Conservation (phyloP, 257 asterid species). For the Ilex asprella region DNA sequence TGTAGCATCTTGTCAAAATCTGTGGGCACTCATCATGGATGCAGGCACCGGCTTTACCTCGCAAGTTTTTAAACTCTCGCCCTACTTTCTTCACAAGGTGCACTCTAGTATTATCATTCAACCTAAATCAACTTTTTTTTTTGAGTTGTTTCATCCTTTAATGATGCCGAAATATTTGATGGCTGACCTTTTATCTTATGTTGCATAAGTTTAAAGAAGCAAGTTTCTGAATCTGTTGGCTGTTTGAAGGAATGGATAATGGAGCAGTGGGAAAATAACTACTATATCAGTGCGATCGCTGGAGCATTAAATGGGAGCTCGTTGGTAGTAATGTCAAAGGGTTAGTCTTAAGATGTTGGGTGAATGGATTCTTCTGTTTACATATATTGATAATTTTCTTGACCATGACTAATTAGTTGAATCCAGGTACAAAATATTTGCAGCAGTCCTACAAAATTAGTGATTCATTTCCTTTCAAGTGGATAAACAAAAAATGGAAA, state of each 20-base stretch:
- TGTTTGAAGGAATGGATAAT: slow-evolving; percentile 74
- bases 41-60: slow-evolving; percentile 71
- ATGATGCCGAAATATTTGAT: not conserved
- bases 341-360: slow-evolving; percentile 20
- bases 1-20: slow-evolving; percentile 56
- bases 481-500: slow-evolving; percentile 93
- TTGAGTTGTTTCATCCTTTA: not conserved
- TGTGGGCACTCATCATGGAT: slow-evolving; percentile 88
- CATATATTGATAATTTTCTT: not conserved
- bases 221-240: not conserved
- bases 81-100: slow-evolving; percentile 72
- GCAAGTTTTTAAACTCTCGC: slow-evolving; percentile 61
- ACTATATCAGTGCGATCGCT: slow-evolving; percentile 72
- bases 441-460: slow-evolving; percentile 88
- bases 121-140: not conserved
- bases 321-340: slow-evolving; percentile 83
- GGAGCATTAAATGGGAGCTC: slow-evolving; percentile 78
- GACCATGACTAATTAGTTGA: slow-evolving; percentile 8
- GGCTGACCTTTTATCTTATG: not conserved
- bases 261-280: slow-evolving; percentile 82
- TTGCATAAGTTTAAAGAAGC: too few species aligned
- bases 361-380: not conserved
- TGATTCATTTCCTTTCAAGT: slow-evolving; percentile 83
- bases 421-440: slow-evolving; percentile 58
- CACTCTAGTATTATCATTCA: slow-evolving; percentile 3